Percentiles rank a stretch among this genome's conserved stretches.
Evolutionary conservation across 352 stramenopile genomes (phyloP).

Genomic region (Phytopythium mirpurense): DNA sequence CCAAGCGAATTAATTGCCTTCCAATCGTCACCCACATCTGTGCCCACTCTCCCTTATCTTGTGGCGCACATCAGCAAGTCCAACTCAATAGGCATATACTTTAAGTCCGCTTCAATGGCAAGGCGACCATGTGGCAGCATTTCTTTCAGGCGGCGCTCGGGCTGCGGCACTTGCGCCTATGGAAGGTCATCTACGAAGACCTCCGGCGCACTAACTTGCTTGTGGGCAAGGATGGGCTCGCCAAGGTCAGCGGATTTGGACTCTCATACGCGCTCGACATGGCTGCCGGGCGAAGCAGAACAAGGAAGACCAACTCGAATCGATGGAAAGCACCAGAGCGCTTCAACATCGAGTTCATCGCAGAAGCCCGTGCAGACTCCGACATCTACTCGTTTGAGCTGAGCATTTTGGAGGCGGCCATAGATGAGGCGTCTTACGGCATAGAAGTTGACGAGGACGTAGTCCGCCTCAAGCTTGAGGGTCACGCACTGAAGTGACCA

Average conservation of each 20-base stretch:
- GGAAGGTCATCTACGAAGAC: slow-evolving; percentile 56
- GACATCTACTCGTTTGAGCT: slow-evolving; percentile 26
- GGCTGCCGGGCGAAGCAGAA: slow-evolving; percentile 9
- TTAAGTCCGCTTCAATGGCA: too few relatives aligned
- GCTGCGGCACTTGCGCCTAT: slow-evolving; percentile 54
- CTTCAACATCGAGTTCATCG: not conserved
- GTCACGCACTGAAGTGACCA: not conserved
- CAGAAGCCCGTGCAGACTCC: slow-evolving; percentile 1
- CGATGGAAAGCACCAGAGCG: slow-evolving; percentile 23
- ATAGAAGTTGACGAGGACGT: slow-evolving; percentile 20
- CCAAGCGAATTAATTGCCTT: too few relatives aligned
- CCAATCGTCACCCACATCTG: too few relatives aligned
- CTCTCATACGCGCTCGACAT: slow-evolving; percentile 12
- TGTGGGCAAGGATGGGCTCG: slow-evolving; percentile 15
- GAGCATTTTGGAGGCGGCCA: slow-evolving; percentile 32
- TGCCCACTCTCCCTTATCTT: too few relatives aligned
- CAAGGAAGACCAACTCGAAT: slow-evolving; percentile 2
- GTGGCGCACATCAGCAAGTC: too few relatives aligned
- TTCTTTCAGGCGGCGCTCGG: slow-evolving; percentile 44
- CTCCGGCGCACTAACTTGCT: slow-evolving; percentile 45
- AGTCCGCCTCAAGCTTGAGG: slow-evolving; percentile 13
- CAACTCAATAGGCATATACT: too few relatives aligned
- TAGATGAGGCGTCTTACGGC: slow-evolving; percentile 6
- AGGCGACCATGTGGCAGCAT: slow-evolving; percentile 2
- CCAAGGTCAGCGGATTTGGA: slow-evolving; percentile 21